phyloP scores from a whole-genome alignment of 169 alveolate species.

The Besnoitia besnoiti region DNA sequence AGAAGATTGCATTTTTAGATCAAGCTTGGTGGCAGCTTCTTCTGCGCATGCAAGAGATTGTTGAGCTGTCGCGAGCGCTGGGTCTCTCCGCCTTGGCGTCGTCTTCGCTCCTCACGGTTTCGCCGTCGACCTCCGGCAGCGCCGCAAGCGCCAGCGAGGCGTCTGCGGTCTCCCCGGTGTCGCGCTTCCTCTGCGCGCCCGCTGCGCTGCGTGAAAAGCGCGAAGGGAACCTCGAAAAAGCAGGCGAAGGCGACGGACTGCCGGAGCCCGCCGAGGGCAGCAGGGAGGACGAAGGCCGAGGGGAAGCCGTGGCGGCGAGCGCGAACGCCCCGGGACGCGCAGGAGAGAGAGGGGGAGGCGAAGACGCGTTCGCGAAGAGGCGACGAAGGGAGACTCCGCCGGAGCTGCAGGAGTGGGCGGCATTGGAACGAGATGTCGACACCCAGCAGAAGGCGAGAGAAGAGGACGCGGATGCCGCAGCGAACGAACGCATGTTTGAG shows the following conservation, averaged over 20 bases:
- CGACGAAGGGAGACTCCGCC: not conserved
- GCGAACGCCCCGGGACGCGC: not conserved
- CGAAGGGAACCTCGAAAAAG: no score
- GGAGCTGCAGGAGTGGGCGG: not conserved
- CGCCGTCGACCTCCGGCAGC: no score
- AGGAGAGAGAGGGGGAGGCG: not conserved
- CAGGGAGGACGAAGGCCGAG: not conserved
- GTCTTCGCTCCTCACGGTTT: not conserved
- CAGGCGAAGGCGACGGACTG: no score
- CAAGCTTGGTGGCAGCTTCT: not conserved
- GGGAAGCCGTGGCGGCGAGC: not conserved
- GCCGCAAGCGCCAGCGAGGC: no score
- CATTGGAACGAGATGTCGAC: not conserved
- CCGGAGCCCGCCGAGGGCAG: not conserved
- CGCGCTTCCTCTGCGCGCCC: no score
- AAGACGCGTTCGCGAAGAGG: not conserved
- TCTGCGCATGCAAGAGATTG: not conserved
- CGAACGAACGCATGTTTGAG: not conserved
- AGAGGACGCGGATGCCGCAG: not conserved
- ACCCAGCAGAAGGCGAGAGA: not conserved
- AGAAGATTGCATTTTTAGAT: not conserved
- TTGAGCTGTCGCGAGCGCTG: not conserved
- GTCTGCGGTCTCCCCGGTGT: no score
- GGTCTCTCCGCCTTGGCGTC: not conserved
- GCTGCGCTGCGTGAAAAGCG: no score